Conservation (phyloP, 495 filamentous ascomycete genomes). For the Xylaria castorea region DNA sequence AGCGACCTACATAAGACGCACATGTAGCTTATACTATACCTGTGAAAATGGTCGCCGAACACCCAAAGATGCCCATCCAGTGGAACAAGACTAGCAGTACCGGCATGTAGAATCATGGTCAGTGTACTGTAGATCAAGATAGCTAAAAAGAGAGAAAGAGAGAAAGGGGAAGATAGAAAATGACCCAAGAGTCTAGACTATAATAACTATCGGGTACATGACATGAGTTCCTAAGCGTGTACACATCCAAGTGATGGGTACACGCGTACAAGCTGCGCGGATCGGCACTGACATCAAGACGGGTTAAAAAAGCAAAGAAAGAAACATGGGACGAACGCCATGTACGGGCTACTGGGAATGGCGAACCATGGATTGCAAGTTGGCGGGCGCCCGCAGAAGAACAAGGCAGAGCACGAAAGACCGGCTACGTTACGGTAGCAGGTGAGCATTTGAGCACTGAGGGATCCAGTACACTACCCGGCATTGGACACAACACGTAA, state of each 20-base stretch:
- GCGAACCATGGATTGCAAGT: slow-evolving; percentile 15
- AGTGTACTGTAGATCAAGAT: neutral
- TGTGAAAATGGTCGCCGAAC: slow-evolving; percentile 25
- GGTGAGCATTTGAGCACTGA: neutral
- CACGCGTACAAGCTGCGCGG: neutral
- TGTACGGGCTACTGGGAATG: slow-evolving; percentile 16
- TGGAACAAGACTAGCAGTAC: slow-evolving; percentile 8
- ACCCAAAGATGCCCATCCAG: slow-evolving; percentile 6
- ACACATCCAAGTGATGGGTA: neutral
- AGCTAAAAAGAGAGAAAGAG: neutral
- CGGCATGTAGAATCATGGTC: slow-evolving; percentile 19
- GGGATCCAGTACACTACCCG: neutral
- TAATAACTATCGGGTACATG: neutral
- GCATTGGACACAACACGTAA: neutral
- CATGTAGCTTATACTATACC: slow-evolving; percentile 4
- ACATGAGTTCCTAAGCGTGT: neutral
- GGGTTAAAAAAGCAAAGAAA: neutral
- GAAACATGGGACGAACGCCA: neutral
- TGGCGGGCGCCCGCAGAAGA: slow-evolving; percentile 16
- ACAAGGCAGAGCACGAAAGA: slow-evolving; percentile 3
- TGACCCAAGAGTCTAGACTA: neutral
- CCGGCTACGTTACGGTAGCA: neutral
- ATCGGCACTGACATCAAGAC: slow-evolving; percentile 2
- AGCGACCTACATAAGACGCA: slow-evolving; percentile 22
- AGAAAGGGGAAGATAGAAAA: neutral